Base-by-base conservation (phyloP, 805 yeast species). In the Candida xiaguanensis region DNA sequence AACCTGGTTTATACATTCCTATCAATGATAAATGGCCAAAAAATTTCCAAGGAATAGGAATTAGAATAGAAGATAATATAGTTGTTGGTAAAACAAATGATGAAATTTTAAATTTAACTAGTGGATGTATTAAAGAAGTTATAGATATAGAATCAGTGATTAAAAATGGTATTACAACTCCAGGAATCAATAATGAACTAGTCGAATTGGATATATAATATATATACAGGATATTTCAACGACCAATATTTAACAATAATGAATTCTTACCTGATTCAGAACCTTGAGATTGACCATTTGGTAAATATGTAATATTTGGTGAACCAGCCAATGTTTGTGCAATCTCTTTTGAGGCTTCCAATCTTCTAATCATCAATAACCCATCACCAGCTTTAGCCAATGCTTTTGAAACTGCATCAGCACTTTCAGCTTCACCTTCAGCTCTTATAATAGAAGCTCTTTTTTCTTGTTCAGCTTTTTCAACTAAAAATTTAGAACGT, bases 401-500 rank as follows among this genome's bases (percentile, higher is more conserved):
- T 4, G 98, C 97, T 64, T 82, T 86, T 25, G 96, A 88, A 46
- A 93, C 93, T 45, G 81, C 81, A 44, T 93, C 98, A 3, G 99
- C 99, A 42, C 96, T 88, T 64, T 93, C 98, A 36, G 99, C 99
- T 69, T 93, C 99, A 67, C 98, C 99, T 67, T 93, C 99, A 20
- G 99, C 99, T 55, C 98, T 80, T 50, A 93, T 90, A 53, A 93
- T 88, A 34, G 86, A 72, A 2, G 98, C 99, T 63, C 85, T 90
- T 59, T 95, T 80, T 64, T 91, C 98, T 69, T 93, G 99, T 64
- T 93, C 97, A 7, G 98, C 98, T 59, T 85, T 85, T 58, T 90
- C 97, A 40, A 93, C 97, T 38, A 87, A 72, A 58, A 79, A 93
- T 56, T 84, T 85, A 43, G 98, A 96, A 51, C 99, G 78, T 71